Evolutionary conservation across 345 rosid species (phyloP), one percentile per base, ranked within the genome.

Genomic region (Aquilaria sinensis): DNA sequence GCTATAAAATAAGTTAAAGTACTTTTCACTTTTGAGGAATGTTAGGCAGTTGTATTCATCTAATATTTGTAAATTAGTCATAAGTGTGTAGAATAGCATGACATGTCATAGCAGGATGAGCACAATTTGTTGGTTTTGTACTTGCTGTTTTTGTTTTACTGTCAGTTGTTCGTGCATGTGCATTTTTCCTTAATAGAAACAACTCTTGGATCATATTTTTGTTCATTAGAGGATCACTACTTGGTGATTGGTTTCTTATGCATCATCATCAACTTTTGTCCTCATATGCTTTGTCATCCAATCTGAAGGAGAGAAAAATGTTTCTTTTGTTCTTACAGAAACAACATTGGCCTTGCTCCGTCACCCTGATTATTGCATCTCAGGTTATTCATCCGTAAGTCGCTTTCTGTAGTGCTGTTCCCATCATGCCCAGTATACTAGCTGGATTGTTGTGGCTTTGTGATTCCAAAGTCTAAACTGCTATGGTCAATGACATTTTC

Each of bases 301-400:
- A 37, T 37, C 43, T 37, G 43, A 37, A 50, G 46, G 10, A 15
- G 48, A 56, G 41, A 31, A 48, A 49, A 10, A 50, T 57, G 10
- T 29, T 53, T 63, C 60, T 61, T 31, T 66, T 62, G 67, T 63
- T 61, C 48, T 63, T 79, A 76, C 90, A 94, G 99, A 94, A 72
- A 85, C 99, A 37, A 77, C 86, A 23, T 74, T 90, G 65, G 83
- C 97, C 65, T 85, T 94, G 81, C 91, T 94, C 56, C 87, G 97
- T 45, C 90, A 90, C 72, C 97, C 97, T 58, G 97, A 90, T 70
- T 94, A 85, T 70, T 90, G 96, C 89, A 88, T 90, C 77, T 94
- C 99, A 14, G 93, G 82, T 69, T 88, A 90, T 83, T 82, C 99
- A 62, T 85, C 78, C 58, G 99, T 91, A 82, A 83, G 99, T 75